Evolutionary conservation across 805 yeast genomes (phyloP), one percentile per base, ranked within the genome.

Genomic region (Metschnikowia noctiluminum): DNA sequence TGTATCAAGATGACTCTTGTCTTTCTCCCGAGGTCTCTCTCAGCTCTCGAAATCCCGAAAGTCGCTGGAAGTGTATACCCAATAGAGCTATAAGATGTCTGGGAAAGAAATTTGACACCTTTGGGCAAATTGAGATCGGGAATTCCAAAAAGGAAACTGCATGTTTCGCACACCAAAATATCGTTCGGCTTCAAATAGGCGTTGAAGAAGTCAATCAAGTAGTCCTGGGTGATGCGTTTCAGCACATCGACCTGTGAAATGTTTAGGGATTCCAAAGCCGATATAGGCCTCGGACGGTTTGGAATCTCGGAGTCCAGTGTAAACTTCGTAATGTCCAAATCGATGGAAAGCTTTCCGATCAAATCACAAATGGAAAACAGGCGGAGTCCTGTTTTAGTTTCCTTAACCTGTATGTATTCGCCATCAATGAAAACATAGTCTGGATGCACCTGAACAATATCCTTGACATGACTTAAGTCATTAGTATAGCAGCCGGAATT

Each of bases 21-120:
- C 4, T 55, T 59, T 11, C 55, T 53, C 6, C 71, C 68, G 36
- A 74, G 55, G 59, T 87, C 94, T 43, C 76, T 73, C 68, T 78
- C 70, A 0, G 92, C 97, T 46, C 87, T 69, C 14, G 88, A 82
- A 28, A 85, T 86, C 43, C 97, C 97, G 49, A 90, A 77, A 6
- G 92, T 78, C 12, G 90, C 86, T 4, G 97, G 97, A 21, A 91
- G 70, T 0, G 96, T 91, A 71, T 80, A 87, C 7, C 97, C 97
- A 58, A 91, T 90, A 2, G 96, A 87, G 9, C 89, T 79, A 62
- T 84, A 91, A 62, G 84, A 87, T n/a, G 82, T 78, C 68, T 89
- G 96, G 2, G 88, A 77, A 35, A 84, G 70, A 43, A 73, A 69
- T 43, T 69, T 70, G 28, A 77, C 68, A 46, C 77, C 74, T n/a